Evolutionary conservation across 73 alveolate genomes (phyloP).

Genomic region (Diophrys sp.): DNA sequence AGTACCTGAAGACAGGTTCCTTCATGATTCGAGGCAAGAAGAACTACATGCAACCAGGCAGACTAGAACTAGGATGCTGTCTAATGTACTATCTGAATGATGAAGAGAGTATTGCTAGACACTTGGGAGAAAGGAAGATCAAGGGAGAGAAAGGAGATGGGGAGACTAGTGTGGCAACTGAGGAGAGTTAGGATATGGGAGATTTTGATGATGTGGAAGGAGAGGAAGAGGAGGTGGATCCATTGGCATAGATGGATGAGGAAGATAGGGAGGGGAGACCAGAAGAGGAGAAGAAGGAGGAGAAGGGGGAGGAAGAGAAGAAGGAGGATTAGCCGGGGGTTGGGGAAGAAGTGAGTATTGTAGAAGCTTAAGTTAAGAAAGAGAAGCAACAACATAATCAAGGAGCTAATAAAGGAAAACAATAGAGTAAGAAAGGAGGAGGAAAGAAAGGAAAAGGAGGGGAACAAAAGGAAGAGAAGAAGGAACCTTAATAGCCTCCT

Average conservation of each 20-base stretch:
- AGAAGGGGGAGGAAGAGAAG: background rate
- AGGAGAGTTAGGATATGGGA: constrained; percentile 4
- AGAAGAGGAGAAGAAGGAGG: constrained; percentile 19
- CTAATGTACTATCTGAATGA: constrained; percentile 65
- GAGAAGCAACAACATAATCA: background rate
- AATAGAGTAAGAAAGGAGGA: constrained; percentile 8
- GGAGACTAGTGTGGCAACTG: background rate
- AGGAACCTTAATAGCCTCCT: background rate
- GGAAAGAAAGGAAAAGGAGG: constrained; percentile 10
- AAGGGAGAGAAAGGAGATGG: constrained; percentile 18
- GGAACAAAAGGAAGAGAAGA: constrained; percentile 4
- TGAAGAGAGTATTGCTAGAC: constrained; percentile 75
- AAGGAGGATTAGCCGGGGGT: background rate
- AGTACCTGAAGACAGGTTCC: constrained; percentile 75
- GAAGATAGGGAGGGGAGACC: constrained; percentile 5
- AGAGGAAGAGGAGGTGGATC: constrained; percentile 6
- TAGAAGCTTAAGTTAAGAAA: background rate
- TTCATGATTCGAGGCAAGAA: constrained; percentile 91
- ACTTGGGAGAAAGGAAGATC: constrained; percentile 65
- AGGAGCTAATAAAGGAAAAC: constrained; percentile 25
- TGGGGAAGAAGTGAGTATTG: background rate
- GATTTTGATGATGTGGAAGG: constrained; percentile 17
- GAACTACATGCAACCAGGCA: constrained; percentile 78
- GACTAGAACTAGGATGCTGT: constrained; percentile 83
- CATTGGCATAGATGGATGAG: background rate